Conservation (phyloP, 495 filamentous ascomycete species). For the Choiromyces venosus region DNA sequence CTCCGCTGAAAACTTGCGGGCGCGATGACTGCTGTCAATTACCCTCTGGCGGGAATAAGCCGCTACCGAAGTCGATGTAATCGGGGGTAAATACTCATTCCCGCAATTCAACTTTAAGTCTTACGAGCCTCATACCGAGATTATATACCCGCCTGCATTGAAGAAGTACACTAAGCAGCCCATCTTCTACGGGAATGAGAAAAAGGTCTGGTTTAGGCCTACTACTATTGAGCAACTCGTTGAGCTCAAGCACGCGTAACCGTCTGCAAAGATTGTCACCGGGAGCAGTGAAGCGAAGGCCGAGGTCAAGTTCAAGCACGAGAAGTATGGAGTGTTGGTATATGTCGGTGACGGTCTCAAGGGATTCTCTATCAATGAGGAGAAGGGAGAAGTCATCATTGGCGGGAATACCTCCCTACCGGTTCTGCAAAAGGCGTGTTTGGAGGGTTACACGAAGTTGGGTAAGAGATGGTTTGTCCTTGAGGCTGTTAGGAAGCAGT, state of each 20-base stretch:
- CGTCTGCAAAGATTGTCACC: constrained; percentile 45
- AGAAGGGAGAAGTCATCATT: constrained; percentile 33
- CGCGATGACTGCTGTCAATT: constrained; percentile 21
- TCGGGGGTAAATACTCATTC: constrained; percentile 30
- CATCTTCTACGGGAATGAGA: constrained; percentile 44
- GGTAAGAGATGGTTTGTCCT: constrained; percentile 42
- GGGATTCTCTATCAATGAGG: constrained; percentile 34
- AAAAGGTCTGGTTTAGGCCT: constrained; percentile 46
- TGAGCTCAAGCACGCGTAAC: constrained; percentile 44
- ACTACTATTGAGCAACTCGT: constrained; percentile 44
- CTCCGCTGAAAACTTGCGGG: constrained; percentile 41
- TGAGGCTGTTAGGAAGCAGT: constrained; percentile 44
- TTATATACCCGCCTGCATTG: constrained; percentile 44
- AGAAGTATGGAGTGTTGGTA: constrained; percentile 42
- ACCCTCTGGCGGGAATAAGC: background rate
- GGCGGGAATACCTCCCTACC: constrained; percentile 45
- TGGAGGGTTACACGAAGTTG: constrained; percentile 43
- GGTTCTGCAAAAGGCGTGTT: constrained; percentile 43
- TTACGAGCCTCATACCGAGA: constrained; percentile 43
- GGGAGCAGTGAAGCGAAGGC: constrained; percentile 46
- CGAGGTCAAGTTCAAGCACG: constrained; percentile 44
- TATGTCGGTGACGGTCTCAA: constrained; percentile 46
- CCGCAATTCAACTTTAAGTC: constrained; percentile 43
- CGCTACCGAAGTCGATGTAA: constrained; percentile 13
- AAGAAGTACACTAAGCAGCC: constrained; percentile 41